Conservation (phyloP, 2,329 filamentous ascomycete species). For the Ceratocystis eucalypticola region DNA sequence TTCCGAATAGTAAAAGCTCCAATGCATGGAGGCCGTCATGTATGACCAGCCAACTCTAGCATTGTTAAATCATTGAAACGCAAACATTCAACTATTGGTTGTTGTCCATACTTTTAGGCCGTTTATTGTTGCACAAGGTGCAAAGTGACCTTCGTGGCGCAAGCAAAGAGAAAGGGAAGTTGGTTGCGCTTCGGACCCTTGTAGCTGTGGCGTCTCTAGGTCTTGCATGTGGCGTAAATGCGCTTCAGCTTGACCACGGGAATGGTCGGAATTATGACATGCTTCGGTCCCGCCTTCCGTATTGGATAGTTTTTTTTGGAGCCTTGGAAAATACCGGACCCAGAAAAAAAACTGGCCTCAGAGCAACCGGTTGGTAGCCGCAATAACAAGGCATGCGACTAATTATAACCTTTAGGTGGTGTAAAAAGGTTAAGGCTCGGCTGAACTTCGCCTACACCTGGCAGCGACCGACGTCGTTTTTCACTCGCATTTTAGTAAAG, state of each 20-base stretch:
- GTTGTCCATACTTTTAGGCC: no score
- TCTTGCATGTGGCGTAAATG: background rate
- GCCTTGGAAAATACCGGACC: slow-evolving; percentile 16
- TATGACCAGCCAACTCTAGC: no score
- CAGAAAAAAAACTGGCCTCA: slow-evolving; percentile 13
- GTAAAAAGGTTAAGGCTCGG: slow-evolving; percentile 9
- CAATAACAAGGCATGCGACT: background rate
- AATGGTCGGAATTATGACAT: slow-evolving; percentile 14
- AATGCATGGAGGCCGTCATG: no score
- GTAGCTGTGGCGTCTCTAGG: background rate
- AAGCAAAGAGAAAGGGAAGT: slow-evolving; percentile 4
- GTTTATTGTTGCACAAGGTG: no score
- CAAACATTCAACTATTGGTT: no score
- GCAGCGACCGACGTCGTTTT: slow-evolving; percentile 16
- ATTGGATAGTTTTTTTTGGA: slow-evolving; percentile 7
- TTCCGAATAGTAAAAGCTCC: no score
- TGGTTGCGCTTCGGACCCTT: slow-evolving; percentile 8
- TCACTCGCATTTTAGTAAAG: slow-evolving; percentile 10
- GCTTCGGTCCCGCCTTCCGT: slow-evolving; percentile 17
- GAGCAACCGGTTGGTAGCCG: background rate
- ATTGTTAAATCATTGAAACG: no score
- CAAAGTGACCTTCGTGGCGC: no score
- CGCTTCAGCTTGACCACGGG: slow-evolving; percentile 15
- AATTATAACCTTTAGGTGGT: background rate
- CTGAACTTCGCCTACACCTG: slow-evolving; percentile 17